Base-by-base conservation (phyloP, 2,329 filamentous ascomycete genomes). In the Aspergillus pseudoviridinutans region DNA sequence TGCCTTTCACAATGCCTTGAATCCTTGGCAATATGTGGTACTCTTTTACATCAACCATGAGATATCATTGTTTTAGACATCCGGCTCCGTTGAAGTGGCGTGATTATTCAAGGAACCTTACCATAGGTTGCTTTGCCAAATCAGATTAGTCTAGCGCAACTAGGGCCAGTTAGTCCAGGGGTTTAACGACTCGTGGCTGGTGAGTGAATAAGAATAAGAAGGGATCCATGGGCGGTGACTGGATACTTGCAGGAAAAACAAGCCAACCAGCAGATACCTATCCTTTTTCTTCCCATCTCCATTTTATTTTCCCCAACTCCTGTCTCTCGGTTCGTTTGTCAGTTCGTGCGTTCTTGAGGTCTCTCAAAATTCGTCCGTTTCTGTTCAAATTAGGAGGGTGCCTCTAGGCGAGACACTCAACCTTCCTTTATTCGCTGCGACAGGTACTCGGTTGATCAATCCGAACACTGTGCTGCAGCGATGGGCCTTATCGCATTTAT, bases 401-500 rank as follows among this genome's bases (percentile, higher is more conserved):
- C 55, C 61, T 57, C 51, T 52, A 51, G 24, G 25, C 12, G 53
- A 54, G 54, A 60, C 46, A 55, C 57, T 63, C 42, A 27, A 12
- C 22, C 24, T 47, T 17, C 20, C 24, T 25, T 47, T 14, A 38
- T 24, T 27, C 22, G 14, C 44, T 47, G 44, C 44, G 22, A 47
- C 17, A 24, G 10, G 14, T n/a, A 47, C 44, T 24, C 24, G 5
- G 22, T 14, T 24, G 24, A 47, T 47, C 44, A 6, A 14, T 47
- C 12, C 2, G 20, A 47, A 24, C 20, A 24, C 14, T 24, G 22
- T 46, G 44, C 32, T 14, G 44, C 49, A 65, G 71, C 57, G 61
- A 84, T 84, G 82, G 82, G 82, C 62, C 66, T 84, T 57, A 76
- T 84, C 64, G 71, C 80, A 50, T 70, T 74, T 49, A 64, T 82